Conservation (phyloP, 148 eudicot genomes). For the Vaccinium macrocarpon region DNA sequence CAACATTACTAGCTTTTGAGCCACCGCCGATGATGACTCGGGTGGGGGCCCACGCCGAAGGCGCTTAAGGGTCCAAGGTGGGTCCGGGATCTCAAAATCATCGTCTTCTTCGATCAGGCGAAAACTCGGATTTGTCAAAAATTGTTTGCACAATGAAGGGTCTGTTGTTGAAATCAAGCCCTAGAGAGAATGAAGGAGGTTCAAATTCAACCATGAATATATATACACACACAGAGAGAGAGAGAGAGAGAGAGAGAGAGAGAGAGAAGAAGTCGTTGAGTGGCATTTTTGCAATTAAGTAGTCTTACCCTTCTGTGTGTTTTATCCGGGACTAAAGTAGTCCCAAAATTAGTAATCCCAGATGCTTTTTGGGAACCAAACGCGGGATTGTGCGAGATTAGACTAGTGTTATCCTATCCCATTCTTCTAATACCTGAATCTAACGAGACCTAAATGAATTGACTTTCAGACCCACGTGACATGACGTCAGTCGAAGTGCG, state of each 20-base stretch:
- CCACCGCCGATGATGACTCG: conserved; percentile 5
- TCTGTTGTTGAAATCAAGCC: conserved; percentile 42
- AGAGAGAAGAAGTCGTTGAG: neutral
- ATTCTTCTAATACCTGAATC: no score
- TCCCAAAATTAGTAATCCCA: no score
- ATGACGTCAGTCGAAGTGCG: no score
- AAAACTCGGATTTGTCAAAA: conserved; percentile 22
- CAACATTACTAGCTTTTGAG: conserved; percentile 25
- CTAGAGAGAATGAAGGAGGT: conserved; percentile 83
- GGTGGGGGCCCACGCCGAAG: conserved; percentile 45
- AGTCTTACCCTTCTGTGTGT: no score
- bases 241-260: neutral
- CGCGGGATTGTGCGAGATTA: no score
- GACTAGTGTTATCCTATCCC: no score
- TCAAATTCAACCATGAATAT: conserved; percentile 56
- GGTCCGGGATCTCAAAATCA: conserved; percentile 30
- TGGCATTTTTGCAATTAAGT: no score
- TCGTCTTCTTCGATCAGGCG: conserved; percentile 24
- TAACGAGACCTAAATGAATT: no score
- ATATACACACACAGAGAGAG: no score
- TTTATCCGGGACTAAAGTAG: no score
- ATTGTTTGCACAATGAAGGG: neutral
- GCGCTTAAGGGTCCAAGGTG: conserved; percentile 41
- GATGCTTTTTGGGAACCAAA: no score
- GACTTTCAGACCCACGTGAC: no score